Conservation (phyloP, 2,329 filamentous ascomycete genomes). For the Clonostachys byssicola region DNA sequence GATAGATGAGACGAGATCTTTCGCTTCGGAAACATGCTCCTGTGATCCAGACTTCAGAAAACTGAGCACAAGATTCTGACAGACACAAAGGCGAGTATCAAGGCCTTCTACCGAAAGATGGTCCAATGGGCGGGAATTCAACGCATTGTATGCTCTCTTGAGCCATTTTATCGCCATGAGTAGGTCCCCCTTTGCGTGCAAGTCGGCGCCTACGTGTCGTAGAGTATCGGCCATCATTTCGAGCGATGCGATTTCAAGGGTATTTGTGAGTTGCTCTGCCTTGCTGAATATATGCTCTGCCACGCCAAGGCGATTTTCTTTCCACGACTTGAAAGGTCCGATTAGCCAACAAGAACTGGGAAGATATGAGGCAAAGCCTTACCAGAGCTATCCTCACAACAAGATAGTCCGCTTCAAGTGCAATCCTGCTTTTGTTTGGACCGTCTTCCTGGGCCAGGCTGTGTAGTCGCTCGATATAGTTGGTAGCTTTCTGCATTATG, state of each 20-base stretch:
- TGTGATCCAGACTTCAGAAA: conserved; percentile 41
- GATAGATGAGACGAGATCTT: conserved; percentile 54
- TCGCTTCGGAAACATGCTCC: conserved; percentile 45
- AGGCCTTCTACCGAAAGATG: conserved; percentile 52
- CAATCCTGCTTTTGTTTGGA: conserved; percentile 8
- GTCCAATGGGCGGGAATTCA: conserved; percentile 51
- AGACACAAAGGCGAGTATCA: conserved; percentile 62
- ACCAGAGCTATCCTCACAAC: conserved; percentile 65
- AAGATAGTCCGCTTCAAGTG: conserved; percentile 57
- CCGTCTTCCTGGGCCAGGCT: neutral
- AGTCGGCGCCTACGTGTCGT: conserved; percentile 66
- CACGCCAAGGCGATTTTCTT: conserved; percentile 66
- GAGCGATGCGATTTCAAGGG: conserved; percentile 40
- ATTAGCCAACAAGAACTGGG: conserved; percentile 10
- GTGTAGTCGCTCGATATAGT: conserved; percentile 30
- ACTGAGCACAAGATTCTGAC: conserved; percentile 57
- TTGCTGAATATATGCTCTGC: conserved; percentile 76
- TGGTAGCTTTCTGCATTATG: conserved; percentile 60
- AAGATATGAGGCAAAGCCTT: conserved; percentile 13
- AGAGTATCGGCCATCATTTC: conserved; percentile 65
- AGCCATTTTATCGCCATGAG: conserved; percentile 67
- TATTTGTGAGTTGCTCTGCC: conserved; percentile 29
- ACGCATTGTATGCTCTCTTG: conserved; percentile 56
- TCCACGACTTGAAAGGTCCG: conserved; percentile 60
- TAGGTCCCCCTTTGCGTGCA: conserved; percentile 47